Evolutionary conservation across 352 stramenopile species (phyloP), one percentile per base, ranked within the genome.

Genomic region (Sclerospora graminicola): DNA sequence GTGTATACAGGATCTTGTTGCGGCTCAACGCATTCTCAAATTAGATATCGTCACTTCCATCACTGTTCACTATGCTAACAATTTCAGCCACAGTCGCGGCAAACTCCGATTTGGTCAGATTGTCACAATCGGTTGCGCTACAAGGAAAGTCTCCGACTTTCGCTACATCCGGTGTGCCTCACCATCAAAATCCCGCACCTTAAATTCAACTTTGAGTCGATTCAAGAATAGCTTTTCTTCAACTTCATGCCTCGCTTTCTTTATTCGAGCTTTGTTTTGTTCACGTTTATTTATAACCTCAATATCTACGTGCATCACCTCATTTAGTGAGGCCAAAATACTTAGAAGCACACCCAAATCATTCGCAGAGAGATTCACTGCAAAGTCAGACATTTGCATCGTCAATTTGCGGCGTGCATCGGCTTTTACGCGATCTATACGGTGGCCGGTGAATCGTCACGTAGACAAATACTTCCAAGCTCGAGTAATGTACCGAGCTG

Each of bases 331-430:
- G 2, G 43, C 44, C 34, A 79, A 33, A 53, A 94, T 90, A 39
- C 75, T 85, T 19, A 84, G 54, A 13, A 94, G 66, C 1, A 94
- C 65, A 19, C 79, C 71, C 24, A 94, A 45, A 46, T 94, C 80
- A 26, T 82, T 80, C 15, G 79, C 54, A 91, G n/a, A n/a, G n/a
- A n/a, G n/a, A n/a, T n/a, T n/a, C n/a, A n/a, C n/a, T n/a, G n/a
- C n/a, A n/a, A n/a, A 91, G 28, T 91, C 79, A 10, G 79, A 90
- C 71, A 94, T 86, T 35, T 72, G 66, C 51, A 94, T 69, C 7
- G 69, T 69, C 24, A 94, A 19, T 41, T 81, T 79, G 20, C 82
- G 63, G 27, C 66, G 63, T 2, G 70, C 82, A 10, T 53, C 62
- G n/a, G 78, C 36, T 49, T 84, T 84, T 18, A 75, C 21, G 14